Evolutionary conservation across 306 rosid genomes (phyloP), one percentile per base, ranked within the genome.

Genomic region (Acacia acuminata): DNA sequence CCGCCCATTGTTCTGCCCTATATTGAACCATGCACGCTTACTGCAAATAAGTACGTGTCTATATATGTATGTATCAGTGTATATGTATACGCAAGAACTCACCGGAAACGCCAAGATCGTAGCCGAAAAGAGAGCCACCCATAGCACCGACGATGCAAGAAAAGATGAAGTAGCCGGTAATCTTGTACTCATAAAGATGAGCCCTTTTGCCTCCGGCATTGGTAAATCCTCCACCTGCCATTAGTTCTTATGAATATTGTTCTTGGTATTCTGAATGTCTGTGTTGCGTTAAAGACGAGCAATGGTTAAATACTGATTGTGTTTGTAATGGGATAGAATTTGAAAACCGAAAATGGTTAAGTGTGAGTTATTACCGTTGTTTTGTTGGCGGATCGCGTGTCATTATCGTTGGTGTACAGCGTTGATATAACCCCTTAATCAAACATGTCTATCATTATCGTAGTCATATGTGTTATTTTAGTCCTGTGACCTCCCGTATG

Each of bases 21-120:
- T n/a, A n/a, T n/a, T 55, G 4, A 56, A n/a, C 24, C 14, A n/a
- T n/a, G 2, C 11, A 53, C 3, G 20, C 58, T n/a, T 17, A n/a
- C 5, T 56, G 64, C 13, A 1, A 55, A 3, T 20, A 8, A 55
- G 10, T 0, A 20, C 8, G n/a, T 55, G 1, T 38, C 8, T 38
- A 38, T 34, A 3, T 36, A 36, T 38, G 42, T 19, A 7, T 16
- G 25, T 60, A 56, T 22, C 3, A n/a, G 9, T 3, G 3, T 10
- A n/a, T 10, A 10, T 60, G 8, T 3, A 9, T 22, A n/a, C 3
- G 14, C 6, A 9, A 5, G 32, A 61, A 75, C 85, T 82, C n/a
- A 90, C 97, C 98, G 56, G 97, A 94, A 82, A 94, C 98, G 25
- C 98, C 98, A 51, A 91, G 94, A 89, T 94, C 97, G 86, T 94